A percentile compares a stretch with the other conserved stretches of the same genome.
phyloP scores from a whole-genome alignment of 2,329 filamentous ascomycete genomes.

The Epichloe glyceriae region DNA sequence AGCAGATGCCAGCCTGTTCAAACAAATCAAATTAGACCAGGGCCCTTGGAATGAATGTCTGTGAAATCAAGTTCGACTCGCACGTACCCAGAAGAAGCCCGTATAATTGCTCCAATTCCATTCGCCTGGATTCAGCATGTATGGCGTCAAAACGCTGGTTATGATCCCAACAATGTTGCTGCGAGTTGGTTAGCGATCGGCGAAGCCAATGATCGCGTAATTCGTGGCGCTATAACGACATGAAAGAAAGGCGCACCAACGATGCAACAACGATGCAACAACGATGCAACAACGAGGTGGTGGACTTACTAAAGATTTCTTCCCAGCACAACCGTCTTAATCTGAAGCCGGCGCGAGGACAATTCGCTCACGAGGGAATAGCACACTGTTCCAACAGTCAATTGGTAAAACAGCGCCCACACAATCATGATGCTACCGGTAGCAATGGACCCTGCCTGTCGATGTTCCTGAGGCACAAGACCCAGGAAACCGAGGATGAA shows the following conservation, averaged over 20 bases:
- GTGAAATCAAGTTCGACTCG: background rate
- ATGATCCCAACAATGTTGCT: conserved; percentile 73
- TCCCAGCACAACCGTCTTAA: conserved; percentile 83
- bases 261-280: background rate
- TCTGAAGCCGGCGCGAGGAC: conserved; percentile 68
- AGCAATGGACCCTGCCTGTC: conserved; percentile 51
- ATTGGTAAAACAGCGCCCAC: conserved; percentile 74
- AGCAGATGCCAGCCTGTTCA: conserved; percentile 56
- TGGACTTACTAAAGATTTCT: conserved; percentile 56
- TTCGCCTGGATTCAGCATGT: conserved; percentile 78
- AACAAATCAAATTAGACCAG: background rate
- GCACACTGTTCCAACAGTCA: conserved; percentile 78
- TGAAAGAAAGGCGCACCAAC: background rate
- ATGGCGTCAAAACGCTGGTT: conserved; percentile 70
- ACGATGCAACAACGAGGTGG: background rate
- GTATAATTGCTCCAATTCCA: conserved; percentile 86
- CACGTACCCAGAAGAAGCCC: conserved; percentile 70
- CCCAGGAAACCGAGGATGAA: conserved; percentile 76
- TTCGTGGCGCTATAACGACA: too few relatives aligned
- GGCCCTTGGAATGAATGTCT: background rate
- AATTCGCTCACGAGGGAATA: conserved; percentile 82
- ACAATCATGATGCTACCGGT: conserved; percentile 77
- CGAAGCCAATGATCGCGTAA: background rate
- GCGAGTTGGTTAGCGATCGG: background rate
- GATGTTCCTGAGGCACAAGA: conserved; percentile 49